phyloP scores from a whole-genome alignment of 2,329 filamentous ascomycete genomes.

The Bipolaris oryzae region DNA sequence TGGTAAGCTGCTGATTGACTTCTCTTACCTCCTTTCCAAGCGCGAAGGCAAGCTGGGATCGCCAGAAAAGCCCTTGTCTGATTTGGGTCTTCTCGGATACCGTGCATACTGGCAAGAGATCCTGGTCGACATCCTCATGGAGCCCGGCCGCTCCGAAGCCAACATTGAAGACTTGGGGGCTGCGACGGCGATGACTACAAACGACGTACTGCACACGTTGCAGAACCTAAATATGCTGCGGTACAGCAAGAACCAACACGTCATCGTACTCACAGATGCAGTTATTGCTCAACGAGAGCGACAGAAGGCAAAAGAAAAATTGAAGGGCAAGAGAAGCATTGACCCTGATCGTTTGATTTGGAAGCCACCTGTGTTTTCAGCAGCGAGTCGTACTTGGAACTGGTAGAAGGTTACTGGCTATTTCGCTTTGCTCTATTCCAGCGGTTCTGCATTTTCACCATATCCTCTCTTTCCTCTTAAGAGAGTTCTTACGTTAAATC shows the following conservation, averaged over 20 bases:
- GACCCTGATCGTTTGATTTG: constrained; percentile 82
- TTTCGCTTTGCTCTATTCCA: not conserved
- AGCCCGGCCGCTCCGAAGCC: constrained; percentile 65
- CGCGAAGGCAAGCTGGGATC: constrained; percentile 94
- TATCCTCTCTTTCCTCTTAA: not conserved
- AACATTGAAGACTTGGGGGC: constrained; percentile 86
- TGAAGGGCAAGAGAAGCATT: constrained; percentile 77
- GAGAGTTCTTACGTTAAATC: not conserved
- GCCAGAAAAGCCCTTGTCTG: constrained; percentile 93
- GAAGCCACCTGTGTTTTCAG: constrained; percentile 95
- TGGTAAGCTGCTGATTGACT: constrained; percentile 90
- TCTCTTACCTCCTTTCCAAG: constrained; percentile 95
- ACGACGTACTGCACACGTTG: constrained; percentile 92
- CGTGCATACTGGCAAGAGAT: constrained; percentile 98
- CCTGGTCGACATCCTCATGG: constrained; percentile 84
- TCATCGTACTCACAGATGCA: constrained; percentile 88
- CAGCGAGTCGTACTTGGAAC: constrained; percentile 89
- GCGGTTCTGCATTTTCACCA: not conserved
- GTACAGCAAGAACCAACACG: constrained; percentile 95
- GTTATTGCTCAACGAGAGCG: constrained; percentile 72
- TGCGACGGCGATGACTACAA: constrained; percentile 90
- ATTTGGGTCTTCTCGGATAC: constrained; percentile 91
- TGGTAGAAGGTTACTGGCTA: constrained; percentile 63
- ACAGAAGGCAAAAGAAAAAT: constrained; percentile 78
- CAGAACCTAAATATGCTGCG: constrained; percentile 94